phyloP scores from a whole-genome alignment of 176 grass and related monocot genomes.

The Aegilops sharonensis region DNA sequence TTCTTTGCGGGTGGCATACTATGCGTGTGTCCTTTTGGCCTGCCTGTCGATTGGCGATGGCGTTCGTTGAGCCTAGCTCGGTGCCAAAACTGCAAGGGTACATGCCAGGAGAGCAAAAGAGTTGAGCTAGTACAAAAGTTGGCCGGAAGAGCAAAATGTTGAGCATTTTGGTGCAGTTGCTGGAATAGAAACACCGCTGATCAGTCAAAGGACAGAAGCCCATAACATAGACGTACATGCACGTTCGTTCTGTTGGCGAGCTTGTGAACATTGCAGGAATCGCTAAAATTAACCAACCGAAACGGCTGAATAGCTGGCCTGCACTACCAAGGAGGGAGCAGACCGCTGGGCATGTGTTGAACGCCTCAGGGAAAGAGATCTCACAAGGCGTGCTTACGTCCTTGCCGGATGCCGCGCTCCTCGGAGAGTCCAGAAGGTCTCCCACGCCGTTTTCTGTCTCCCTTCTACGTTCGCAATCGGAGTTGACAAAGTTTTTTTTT shows the following conservation, averaged over 20 bases:
- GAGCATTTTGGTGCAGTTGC: not conserved
- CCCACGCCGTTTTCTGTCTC: too few species aligned
- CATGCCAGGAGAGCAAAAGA: too few species aligned
- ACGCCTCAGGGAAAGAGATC: not conserved
- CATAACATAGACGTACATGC: too few species aligned
- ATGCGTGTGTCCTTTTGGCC: too few species aligned
- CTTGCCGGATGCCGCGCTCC: not conserved
- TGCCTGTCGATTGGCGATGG: too few species aligned
- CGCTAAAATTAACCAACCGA: not conserved
- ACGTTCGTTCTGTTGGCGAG: too few species aligned
- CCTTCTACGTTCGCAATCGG: too few species aligned
- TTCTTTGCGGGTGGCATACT: too few species aligned
- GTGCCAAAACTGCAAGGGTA: too few species aligned
- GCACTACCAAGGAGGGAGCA: not conserved
- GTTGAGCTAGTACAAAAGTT: too few species aligned
- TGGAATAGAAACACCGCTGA: not conserved
- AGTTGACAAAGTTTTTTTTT: too few species aligned
- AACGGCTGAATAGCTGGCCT: not conserved
- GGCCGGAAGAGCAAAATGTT: not conserved
- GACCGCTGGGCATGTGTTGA: not conserved
- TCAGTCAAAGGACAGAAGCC: not conserved
- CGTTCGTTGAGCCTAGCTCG: too few species aligned
- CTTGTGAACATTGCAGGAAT: not conserved
- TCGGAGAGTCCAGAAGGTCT: not conserved
- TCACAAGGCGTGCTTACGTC: not conserved